A percentile compares a stretch with the other conserved stretches of the same genome.
Conservation (phyloP, 768 basidiomycete genomes). For the Phlebiopsis gigantea region DNA sequence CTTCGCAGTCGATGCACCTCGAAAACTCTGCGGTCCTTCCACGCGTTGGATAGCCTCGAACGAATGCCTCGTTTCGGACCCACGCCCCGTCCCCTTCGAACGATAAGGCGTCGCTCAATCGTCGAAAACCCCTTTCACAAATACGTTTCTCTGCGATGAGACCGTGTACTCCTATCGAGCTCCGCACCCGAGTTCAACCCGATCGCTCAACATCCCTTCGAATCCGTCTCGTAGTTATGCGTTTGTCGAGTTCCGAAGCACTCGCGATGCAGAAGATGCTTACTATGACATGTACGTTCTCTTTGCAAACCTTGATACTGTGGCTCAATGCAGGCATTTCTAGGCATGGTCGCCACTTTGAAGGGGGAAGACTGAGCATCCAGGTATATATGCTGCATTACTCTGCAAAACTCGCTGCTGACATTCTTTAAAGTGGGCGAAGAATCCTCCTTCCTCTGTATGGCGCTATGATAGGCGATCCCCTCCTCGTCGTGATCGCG, state of each 20-base stretch:
- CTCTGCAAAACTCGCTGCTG: neutral
- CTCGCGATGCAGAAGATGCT: conserved; percentile 76
- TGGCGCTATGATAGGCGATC: conserved; percentile 70
- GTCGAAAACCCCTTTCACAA: conserved; percentile 8
- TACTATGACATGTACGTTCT: conserved; percentile 73
- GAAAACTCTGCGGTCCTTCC: conserved; percentile 11
- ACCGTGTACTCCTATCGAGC: conserved; percentile 20
- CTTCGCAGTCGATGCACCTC: conserved; percentile 32
- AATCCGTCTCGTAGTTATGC: conserved; percentile 64
- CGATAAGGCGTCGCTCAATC: conserved; percentile 2
- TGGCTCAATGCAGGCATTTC: neutral
- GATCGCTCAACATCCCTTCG: conserved; percentile 54
- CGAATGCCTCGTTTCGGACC: conserved; percentile 15
- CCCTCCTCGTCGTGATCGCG: conserved; percentile 32
- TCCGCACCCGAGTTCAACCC: conserved; percentile 30
- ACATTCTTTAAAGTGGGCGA: conserved; percentile 57
- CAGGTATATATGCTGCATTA: conserved; percentile 41
- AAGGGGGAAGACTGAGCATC: conserved; percentile 69
- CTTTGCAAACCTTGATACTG: neutral
- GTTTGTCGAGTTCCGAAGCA: conserved; percentile 78
- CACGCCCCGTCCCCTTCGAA: conserved; percentile 8
- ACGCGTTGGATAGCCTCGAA: conserved; percentile 13
- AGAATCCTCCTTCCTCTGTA: conserved; percentile 76
- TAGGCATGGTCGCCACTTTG: conserved; percentile 75
- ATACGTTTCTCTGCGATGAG: conserved; percentile 25